Percentiles rank a stretch among this genome's conserved stretches.
phyloP scores from a whole-genome alignment of 2,329 filamentous ascomycete genomes.

The Apiospora arundinis region DNA sequence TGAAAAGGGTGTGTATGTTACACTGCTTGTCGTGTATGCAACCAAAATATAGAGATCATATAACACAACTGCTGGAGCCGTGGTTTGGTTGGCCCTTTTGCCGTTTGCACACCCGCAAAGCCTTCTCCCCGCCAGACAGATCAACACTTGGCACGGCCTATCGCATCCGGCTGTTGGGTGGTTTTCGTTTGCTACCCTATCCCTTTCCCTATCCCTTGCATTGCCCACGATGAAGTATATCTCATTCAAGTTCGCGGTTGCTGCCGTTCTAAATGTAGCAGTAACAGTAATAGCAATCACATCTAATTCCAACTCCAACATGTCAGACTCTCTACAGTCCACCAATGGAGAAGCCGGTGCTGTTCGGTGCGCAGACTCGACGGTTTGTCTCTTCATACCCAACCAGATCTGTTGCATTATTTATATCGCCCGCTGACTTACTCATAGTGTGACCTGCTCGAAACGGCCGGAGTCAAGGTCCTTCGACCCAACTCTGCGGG shows the following conservation, averaged over 20 bases:
- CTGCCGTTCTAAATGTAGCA: conserved; percentile 6
- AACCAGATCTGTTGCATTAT: neutral
- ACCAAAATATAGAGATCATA: neutral
- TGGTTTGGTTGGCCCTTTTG: neutral
- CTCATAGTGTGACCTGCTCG: neutral
- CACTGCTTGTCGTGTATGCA: neutral
- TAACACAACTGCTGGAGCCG: neutral
- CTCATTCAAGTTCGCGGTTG: neutral
- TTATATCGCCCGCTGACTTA: neutral
- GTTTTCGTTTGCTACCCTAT: neutral
- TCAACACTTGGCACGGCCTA: neutral
- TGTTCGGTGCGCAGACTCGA: neutral
- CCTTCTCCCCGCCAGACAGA: neutral
- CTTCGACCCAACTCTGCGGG: conserved; percentile 10
- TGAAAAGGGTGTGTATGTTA: neutral
- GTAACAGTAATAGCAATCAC: neutral
- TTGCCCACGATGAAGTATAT: neutral
- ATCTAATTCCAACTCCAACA: neutral
- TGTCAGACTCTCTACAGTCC: neutral
- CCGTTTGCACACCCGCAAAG: neutral
- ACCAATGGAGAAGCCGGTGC: neutral
- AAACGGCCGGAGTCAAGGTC: neutral
- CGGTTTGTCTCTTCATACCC: neutral
- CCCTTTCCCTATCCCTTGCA: neutral
- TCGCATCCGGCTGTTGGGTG: neutral